Evolutionary conservation across 2,329 filamentous ascomycete species (phyloP).

Genomic region (Blastomyces gilchristii): DNA sequence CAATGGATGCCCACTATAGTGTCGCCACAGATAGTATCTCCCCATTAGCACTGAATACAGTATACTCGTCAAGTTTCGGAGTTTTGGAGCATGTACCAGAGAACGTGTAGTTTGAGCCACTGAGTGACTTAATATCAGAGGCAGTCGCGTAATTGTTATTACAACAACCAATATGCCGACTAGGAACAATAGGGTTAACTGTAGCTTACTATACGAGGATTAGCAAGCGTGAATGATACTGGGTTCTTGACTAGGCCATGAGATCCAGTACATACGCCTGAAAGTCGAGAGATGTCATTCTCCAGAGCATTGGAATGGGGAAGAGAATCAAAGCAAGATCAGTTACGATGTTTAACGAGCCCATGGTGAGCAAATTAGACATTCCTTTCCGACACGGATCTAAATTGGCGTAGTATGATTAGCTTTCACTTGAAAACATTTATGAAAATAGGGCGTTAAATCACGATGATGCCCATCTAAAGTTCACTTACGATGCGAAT

Average conservation of each 20-base stretch:
- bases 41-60: background rate
- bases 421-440: background rate
- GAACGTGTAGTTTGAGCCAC: constrained; percentile 14
- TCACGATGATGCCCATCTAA: background rate
- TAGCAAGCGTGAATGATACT: background rate
- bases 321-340: constrained; percentile 16
- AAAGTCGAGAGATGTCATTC: constrained; percentile 13
- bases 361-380: constrained; percentile 14
- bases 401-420: constrained; percentile 1
- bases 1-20: constrained; percentile 15
- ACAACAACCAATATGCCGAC: constrained; percentile 13
- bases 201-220: constrained; percentile 11
- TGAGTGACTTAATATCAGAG: constrained; percentile 13
- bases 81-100: constrained; percentile 9
- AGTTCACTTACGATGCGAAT: background rate
- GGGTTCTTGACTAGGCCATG: background rate
- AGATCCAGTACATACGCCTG: constrained; percentile 12
- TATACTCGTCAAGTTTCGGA: background rate
- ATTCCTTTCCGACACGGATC: constrained; percentile 14
- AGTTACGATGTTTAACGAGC: constrained; percentile 14
- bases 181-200: constrained; percentile 15
- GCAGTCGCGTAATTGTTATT: constrained; percentile 15
- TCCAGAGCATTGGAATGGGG: constrained; percentile 17
- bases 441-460: background rate
- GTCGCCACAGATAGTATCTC: background rate